Percentiles rank a stretch among this genome's conserved stretches.
Conservation (phyloP, 2,329 filamentous ascomycete species). For the Neopestalotiopsis clavispora region DNA sequence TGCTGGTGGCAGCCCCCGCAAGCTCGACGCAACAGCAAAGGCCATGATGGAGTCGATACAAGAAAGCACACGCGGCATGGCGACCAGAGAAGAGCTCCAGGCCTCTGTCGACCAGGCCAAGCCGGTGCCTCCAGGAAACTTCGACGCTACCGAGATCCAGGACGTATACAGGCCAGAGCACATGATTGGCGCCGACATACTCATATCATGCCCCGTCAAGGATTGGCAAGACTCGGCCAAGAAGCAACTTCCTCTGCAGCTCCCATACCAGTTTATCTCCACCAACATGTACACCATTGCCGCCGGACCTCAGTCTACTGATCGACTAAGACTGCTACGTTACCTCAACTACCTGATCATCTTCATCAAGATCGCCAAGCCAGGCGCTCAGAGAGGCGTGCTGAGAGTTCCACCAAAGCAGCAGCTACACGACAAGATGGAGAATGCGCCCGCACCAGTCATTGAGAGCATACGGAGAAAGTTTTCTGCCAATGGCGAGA, state of each 20-base stretch:
- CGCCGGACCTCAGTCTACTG: constrained; percentile 56
- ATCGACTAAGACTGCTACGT: constrained; percentile 62
- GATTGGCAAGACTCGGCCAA: constrained; percentile 76
- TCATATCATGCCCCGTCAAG: constrained; percentile 70
- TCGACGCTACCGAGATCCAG: constrained; percentile 67
- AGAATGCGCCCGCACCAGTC: constrained; percentile 64
- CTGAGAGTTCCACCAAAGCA: constrained; percentile 64
- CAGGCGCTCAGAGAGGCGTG: constrained; percentile 51
- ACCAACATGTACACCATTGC: constrained; percentile 61
- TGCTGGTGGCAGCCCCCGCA: constrained; percentile 43
- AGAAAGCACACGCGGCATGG: constrained; percentile 66
- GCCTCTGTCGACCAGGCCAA: constrained; percentile 69
- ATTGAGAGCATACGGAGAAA: constrained; percentile 71
- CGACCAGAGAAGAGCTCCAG: constrained; percentile 68
- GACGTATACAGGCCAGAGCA: constrained; percentile 74
- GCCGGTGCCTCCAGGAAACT: constrained; percentile 74
- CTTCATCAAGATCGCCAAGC: constrained; percentile 54
- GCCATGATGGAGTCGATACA: constrained; percentile 69
- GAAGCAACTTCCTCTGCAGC: constrained; percentile 59
- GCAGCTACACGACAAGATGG: constrained; percentile 61
- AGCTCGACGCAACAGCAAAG: constrained; percentile 59
- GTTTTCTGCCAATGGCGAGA: constrained; percentile 67
- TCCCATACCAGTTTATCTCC: constrained; percentile 69
- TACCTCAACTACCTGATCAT: constrained; percentile 64
- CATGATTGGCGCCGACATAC: constrained; percentile 70